A percentile compares a stretch with the other conserved stretches of the same genome.
phyloP scores from a whole-genome alignment of 2,329 filamentous ascomycete species.

The Fusarium buharicum region DNA sequence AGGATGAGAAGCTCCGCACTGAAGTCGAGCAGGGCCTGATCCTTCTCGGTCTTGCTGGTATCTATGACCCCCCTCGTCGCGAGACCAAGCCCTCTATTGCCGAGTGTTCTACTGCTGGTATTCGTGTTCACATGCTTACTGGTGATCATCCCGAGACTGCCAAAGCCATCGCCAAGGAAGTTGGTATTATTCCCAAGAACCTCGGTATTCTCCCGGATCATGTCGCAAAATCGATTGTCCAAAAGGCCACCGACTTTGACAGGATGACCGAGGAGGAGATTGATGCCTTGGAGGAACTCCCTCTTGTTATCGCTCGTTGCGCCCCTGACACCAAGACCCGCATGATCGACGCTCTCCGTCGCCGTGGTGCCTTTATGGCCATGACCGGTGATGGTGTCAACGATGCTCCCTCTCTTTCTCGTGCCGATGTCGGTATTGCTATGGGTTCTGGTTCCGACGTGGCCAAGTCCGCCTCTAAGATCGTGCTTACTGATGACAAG shows the following conservation, averaged over 20 bases:
- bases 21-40: slow-evolving; percentile 74
- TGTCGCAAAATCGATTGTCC: slow-evolving; percentile 75
- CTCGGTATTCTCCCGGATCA: slow-evolving; percentile 67
- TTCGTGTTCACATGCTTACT: slow-evolving; percentile 85
- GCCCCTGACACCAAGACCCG: slow-evolving; percentile 87
- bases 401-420: slow-evolving; percentile 82
- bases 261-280: slow-evolving; percentile 79
- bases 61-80: slow-evolving; percentile 86
- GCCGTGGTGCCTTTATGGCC: slow-evolving; percentile 78
- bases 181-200: slow-evolving; percentile 78
- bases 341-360: slow-evolving; percentile 89
- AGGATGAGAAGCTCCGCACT: slow-evolving; percentile 63
- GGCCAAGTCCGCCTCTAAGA: slow-evolving; percentile 82
- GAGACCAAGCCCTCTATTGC: slow-evolving; percentile 80
- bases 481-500: slow-evolving; percentile 88
- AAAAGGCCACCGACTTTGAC: slow-evolving; percentile 83
- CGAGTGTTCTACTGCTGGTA: slow-evolving; percentile 77
- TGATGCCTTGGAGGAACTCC: slow-evolving; percentile 77
- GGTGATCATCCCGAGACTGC: slow-evolving; percentile 85
- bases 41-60: slow-evolving; percentile 83
- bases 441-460: slow-evolving; percentile 92
- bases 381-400: slow-evolving; percentile 94
- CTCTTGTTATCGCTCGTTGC: slow-evolving; percentile 84
- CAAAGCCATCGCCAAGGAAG: slow-evolving; percentile 79
- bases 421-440: slow-evolving; percentile 86